Base-by-base conservation (phyloP, 2,329 filamentous ascomycete genomes). In the Penicillium glabrum region DNA sequence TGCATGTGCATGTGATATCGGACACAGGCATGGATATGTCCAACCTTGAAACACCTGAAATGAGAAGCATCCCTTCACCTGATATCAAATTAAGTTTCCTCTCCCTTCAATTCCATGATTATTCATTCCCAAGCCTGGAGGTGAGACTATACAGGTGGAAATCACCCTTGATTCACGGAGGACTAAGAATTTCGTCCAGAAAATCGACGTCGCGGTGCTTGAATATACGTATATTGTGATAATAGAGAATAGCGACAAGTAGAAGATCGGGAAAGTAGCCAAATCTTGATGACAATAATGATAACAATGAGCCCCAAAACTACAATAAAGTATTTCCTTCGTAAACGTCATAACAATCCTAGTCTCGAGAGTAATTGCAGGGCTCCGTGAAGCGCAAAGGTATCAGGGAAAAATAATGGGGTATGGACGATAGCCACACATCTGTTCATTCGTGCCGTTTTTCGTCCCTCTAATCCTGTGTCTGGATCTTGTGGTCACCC, bases 401-500 rank as follows among this genome's bases (percentile, higher is more conserved):
- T 33, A 41, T 39, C n/a, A 23, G 11, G 10, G 19, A 4, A 41
- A 41, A 21, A 13, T 13, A 4, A 27, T 13, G 47, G 23, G 13
- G 19, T 21, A 53, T 46, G 13, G 35, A 14, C 29, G 23, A 23
- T n/a, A n/a, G 29, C 33, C 24, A 29, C 16, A 29, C 11, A 19
- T 24, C 35, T 51, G 50, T 39, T 37, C 29, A 35, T 31, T 5
- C 21, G 23, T 27, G 29, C 46, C 16, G 9, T 33, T 26, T 11
- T 9, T 10, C 23, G 39, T 35, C 27, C 23, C 44, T 52, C 72
- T 80, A 86, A 58, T 86, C 82, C 56, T 83, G 80, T 19, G 75
- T 82, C 82, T 98, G 95, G 50, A 97, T 82, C 83, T 98, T 98
- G 76, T 97, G 79, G 71, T 98, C 93, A 1, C 91, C 92, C 68